Conservation (phyloP, 768 basidiomycete species). For the Piloderma croceum region DNA sequence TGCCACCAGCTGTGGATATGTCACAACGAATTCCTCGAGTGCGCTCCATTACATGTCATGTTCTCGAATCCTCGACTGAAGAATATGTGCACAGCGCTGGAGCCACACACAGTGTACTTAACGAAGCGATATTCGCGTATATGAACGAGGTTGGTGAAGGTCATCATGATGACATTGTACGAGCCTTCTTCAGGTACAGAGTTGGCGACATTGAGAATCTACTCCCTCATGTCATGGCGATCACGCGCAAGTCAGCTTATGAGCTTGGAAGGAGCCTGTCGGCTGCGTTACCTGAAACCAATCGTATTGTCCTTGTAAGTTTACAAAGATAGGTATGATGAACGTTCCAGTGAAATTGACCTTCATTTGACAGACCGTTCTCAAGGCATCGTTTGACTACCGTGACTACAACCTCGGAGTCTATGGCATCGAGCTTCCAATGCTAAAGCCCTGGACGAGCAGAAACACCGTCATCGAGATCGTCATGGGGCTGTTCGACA, state of each 20-base stretch:
- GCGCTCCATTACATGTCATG: slow-evolving; percentile 17
- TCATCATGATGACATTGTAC: slow-evolving; percentile 68
- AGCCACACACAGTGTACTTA: slow-evolving; percentile 56
- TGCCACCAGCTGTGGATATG: slow-evolving; percentile 76
- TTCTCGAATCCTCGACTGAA: not conserved
- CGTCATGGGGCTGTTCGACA: slow-evolving; percentile 65
- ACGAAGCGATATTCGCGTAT: slow-evolving; percentile 63
- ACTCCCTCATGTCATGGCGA: slow-evolving; percentile 52
- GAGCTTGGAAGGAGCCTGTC: slow-evolving; percentile 40
- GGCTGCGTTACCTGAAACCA: slow-evolving; percentile 57
- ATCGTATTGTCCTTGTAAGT: slow-evolving; percentile 61
- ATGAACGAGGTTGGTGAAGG: slow-evolving; percentile 55
- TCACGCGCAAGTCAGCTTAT: slow-evolving; percentile 39
- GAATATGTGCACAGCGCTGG: slow-evolving; percentile 36
- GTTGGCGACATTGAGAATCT: slow-evolving; percentile 62
- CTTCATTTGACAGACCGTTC: slow-evolving; percentile 47
- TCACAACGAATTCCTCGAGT: slow-evolving; percentile 66
- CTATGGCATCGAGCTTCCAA: slow-evolving; percentile 72
- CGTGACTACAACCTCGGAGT: slow-evolving; percentile 63
- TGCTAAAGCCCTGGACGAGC: slow-evolving; percentile 83
- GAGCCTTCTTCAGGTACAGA: slow-evolving; percentile 77
- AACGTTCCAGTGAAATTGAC: slow-evolving; percentile 1
- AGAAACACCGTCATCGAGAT: slow-evolving; percentile 60
- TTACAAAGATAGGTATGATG: not conserved
- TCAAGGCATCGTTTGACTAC: slow-evolving; percentile 69